phyloP scores from a whole-genome alignment of 2,329 filamentous ascomycete species.

The Davidsoniella neocaledoniae region DNA sequence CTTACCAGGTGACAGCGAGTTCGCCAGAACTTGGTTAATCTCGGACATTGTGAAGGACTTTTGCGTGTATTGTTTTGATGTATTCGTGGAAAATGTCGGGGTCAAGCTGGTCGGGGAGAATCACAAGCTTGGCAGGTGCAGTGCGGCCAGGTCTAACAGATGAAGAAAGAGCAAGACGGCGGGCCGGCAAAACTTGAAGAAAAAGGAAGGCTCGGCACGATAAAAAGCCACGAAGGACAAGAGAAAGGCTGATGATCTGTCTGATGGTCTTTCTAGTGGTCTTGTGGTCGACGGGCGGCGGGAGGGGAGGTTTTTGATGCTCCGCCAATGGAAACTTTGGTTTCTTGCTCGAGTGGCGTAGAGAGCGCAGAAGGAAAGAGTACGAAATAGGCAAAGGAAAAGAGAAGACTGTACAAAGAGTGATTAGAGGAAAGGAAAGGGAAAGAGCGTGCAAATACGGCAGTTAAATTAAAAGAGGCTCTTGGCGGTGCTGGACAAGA shows the following conservation, averaged over 20 bases:
- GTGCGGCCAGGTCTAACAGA: background rate
- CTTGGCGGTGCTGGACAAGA: background rate
- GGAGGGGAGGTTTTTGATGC: too few relatives aligned
- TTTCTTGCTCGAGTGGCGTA: background rate
- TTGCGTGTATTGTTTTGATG: slow-evolving; percentile 12
- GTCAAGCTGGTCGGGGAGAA: slow-evolving; percentile 5
- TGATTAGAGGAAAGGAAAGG: background rate
- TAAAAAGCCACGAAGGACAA: slow-evolving; percentile 13
- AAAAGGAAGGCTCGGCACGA: slow-evolving; percentile 7
- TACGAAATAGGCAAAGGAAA: background rate
- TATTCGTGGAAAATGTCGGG: background rate
- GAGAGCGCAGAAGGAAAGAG: slow-evolving; percentile 13
- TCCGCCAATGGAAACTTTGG: background rate
- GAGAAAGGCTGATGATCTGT: slow-evolving; percentile 10
- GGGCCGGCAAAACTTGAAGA: background rate
- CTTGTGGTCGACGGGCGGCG: too few relatives aligned
- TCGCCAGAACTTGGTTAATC: slow-evolving; percentile 94
- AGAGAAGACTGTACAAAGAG: background rate
- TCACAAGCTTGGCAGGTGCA: background rate
- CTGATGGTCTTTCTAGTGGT: too few relatives aligned
- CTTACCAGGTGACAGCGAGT: slow-evolving; percentile 89
- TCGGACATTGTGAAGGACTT: slow-evolving; percentile 59
- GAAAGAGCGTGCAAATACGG: background rate
- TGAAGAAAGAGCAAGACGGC: slow-evolving; percentile 3
- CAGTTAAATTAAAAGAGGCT: background rate